phyloP scores from a whole-genome alignment of 108 stramenopile species.

The Pseudonitzschia multistriata region DNA sequence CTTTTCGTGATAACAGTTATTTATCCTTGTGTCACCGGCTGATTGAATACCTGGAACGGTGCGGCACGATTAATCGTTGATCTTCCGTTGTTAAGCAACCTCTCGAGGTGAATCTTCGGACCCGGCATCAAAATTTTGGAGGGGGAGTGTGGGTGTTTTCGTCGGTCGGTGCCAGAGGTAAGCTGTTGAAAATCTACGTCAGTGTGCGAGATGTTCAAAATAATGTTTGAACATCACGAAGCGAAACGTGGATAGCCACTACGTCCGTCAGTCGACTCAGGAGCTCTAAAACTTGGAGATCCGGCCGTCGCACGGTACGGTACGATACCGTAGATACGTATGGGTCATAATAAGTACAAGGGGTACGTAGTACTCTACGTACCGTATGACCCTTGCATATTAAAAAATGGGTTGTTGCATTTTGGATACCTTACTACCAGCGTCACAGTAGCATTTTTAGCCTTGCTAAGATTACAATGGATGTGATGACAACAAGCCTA shows the following conservation, averaged over 20 bases:
- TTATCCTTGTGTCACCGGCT: not conserved
- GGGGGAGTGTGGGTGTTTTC: not conserved
- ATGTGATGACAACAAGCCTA: no score
- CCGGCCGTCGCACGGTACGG: no score
- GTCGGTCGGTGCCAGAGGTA: not conserved
- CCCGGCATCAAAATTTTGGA: not conserved
- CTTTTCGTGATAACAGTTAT: not conserved
- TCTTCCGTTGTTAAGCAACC: not conserved
- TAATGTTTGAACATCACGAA: not conserved
- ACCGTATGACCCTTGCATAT: no score
- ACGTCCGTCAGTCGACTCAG: not conserved
- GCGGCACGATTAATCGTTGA: no score
- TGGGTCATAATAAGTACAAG: no score
- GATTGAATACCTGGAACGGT: not conserved
- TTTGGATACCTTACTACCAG: no score
- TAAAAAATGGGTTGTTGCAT: no score
- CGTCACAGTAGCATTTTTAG: no score
- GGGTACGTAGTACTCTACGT: no score
- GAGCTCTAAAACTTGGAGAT: no score
- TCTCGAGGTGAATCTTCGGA: not conserved
- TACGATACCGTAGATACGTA: no score
- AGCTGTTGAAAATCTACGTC: not conserved
- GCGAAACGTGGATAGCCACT: not conserved
- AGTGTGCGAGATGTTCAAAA: not conserved
- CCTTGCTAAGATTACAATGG: no score